Base-by-base conservation (phyloP, 768 basidiomycete genomes). In the Kwoniella heveanensis region DNA sequence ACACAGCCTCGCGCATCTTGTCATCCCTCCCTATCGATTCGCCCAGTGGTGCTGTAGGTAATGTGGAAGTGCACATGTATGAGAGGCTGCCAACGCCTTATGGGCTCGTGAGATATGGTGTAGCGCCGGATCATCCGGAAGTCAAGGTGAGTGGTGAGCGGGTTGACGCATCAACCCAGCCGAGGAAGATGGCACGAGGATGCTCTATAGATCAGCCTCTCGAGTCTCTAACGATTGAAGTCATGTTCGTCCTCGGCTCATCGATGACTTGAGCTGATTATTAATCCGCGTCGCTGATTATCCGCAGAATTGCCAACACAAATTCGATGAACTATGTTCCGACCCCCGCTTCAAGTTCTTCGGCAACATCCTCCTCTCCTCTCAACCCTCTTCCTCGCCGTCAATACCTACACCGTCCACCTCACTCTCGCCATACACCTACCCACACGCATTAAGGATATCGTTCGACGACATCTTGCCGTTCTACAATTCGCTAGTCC, bases 111-210 rank as follows among this genome's bases (percentile, higher is more conserved):
- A 84, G 96, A 49, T 99, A 94, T 74, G 94, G 96, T 0, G 94
- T 99, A 15, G 95, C 96, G 12, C 95, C 95, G 48, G 95, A 98
- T 82, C 95, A 98, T 80, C 92, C 96, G 10, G 95, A 97, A 82
- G 94, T 98, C 79, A 99, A 97, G 86, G 95, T 86, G 70, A 47
- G 77, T 72, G n/a, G n/a, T n/a, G n/a, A n/a, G n/a, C n/a, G n/a
- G n/a, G n/a, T n/a, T n/a, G n/a, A n/a, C n/a, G n/a, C 32, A 32
- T 32, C 32, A 32, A 32, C 7, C 32, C 7, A 32, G 32, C 32
- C 32, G 32, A 32, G 13, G 32, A 13, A n/a, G n/a, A n/a, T n/a
- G n/a, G n/a, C n/a, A n/a, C n/a, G n/a, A n/a, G n/a, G n/a, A n/a
- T n/a, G n/a, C n/a, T n/a, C n/a, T n/a, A n/a, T n/a, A n/a, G n/a